Evolutionary conservation across 2,329 filamentous ascomycete genomes (phyloP), one percentile per base, ranked within the genome.

Genomic region (Bipolaris zeicola): DNA sequence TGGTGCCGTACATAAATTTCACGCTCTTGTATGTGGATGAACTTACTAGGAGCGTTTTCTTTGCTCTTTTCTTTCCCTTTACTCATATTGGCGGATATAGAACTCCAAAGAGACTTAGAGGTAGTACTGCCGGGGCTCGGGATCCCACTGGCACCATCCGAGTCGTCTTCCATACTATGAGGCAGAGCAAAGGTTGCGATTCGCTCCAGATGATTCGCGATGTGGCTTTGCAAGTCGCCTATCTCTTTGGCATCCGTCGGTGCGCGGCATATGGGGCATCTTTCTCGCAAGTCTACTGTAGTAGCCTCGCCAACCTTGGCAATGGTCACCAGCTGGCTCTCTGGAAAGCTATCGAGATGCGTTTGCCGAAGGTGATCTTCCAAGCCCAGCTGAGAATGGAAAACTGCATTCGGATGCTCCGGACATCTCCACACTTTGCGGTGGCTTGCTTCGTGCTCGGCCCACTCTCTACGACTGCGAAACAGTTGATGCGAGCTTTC

Each of bases 361-460:
- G 66, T 34, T n/a, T 55, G 58, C 10, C 65, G 63, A 28, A 76
- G 58, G 50, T 76, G 74, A n/a, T 64, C 58, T 49, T 70, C 64
- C 7, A 76, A 50, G 7, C 70, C 67, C 10, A 43, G 8, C 3
- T 38, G 50, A 13, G 67, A 64, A 24, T 53, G 65, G 56, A 65
- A 76, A 2, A 76, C 55, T 1, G 73, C 70, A 14, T 50, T 52
- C 1, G 63, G 63, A 38, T 76, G 74, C 37, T 75, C 70, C 0
- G 71, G 72, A 39, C 74, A 76, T 50, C 74, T 66, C 73, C 73
- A 76, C 0, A 65, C 66, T 61, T 73, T 75, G 20, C 74, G 67
- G 53, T 76, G 74, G 24, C 60, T 66, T n/a, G 68, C 69, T 64
- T 76, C 73, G 44, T 76, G 74, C 28, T 75, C 73, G 6, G 61